Evolutionary conservation across 1,284 basidiomycete species (phyloP).

Genomic region (Naganishia sp.): DNA sequence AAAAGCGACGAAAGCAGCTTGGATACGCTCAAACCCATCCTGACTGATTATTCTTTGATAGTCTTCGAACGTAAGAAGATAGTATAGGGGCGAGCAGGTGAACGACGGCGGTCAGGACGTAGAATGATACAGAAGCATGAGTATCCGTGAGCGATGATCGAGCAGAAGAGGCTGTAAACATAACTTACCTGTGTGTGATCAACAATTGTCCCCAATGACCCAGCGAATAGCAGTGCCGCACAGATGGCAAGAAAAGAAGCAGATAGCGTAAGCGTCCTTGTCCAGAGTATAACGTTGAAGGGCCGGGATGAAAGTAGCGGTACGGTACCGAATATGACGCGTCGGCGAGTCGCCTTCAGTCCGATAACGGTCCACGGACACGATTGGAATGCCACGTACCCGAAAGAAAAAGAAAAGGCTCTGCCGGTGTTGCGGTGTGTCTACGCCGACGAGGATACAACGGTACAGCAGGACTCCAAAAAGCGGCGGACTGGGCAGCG

Average conservation of each 20-base stretch:
- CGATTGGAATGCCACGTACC: slow-evolving; percentile 4
- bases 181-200: slow-evolving; percentile 14
- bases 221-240: background rate
- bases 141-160: background rate
- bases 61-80: background rate
- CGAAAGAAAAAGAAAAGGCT: background rate
- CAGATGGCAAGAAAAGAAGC: background rate
- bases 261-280: slow-evolving; percentile 10
- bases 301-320: background rate
- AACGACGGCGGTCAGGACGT: background rate
- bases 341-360: background rate
- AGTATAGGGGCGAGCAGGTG: no score
- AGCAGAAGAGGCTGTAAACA: background rate
- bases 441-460: slow-evolving; percentile 29
- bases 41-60: slow-evolving; percentile 20
- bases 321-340: background rate
- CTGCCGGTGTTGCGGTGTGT: slow-evolving; percentile 12
- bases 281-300: background rate
- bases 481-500: background rate
- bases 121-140: background rate
- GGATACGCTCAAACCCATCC: slow-evolving; percentile 84
- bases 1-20: slow-evolving; percentile 81
- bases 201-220: background rate
- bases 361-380: no score
- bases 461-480: background rate